Conservation (phyloP, 1,284 basidiomycete genomes). For the Boletus sp. region DNA sequence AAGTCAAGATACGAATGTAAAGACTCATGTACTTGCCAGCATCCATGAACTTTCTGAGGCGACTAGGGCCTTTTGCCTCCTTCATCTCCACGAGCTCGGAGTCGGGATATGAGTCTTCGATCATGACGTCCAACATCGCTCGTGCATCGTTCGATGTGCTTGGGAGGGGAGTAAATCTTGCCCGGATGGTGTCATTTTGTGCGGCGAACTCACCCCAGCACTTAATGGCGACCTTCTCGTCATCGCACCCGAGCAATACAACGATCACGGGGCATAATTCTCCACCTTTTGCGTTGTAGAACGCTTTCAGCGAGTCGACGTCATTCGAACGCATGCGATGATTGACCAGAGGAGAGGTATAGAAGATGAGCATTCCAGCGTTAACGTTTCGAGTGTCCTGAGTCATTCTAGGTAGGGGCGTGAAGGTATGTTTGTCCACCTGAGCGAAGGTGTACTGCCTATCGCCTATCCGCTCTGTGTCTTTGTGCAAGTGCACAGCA, state of each 20-base stretch:
- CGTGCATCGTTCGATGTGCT: neutral
- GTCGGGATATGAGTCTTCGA: conserved; percentile 2
- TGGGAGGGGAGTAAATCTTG: neutral
- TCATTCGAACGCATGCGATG: neutral
- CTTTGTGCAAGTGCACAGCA: neutral
- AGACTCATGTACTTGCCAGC: neutral
- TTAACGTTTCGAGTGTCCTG: neutral
- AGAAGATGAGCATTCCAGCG: conserved; percentile 4
- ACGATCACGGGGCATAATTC: conserved; percentile 4
- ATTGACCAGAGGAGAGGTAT: neutral
- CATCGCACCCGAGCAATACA: neutral
- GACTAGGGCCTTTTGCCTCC: neutral
- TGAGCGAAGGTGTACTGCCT: neutral
- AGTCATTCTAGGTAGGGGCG: too few relatives aligned
- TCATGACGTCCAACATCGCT: neutral
- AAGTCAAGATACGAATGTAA: neutral
- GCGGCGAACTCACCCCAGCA: neutral
- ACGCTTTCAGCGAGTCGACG: neutral
- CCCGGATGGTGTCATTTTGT: neutral
- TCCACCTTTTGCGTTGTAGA: conserved; percentile 1
- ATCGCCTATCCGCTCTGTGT: neutral
- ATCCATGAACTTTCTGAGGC: neutral
- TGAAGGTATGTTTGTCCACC: neutral
- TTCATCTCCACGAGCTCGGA: neutral
- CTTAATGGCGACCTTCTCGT: neutral